Base-by-base conservation (phyloP, 352 stramenopile genomes). In the Peronosclerospora sorghi region DNA sequence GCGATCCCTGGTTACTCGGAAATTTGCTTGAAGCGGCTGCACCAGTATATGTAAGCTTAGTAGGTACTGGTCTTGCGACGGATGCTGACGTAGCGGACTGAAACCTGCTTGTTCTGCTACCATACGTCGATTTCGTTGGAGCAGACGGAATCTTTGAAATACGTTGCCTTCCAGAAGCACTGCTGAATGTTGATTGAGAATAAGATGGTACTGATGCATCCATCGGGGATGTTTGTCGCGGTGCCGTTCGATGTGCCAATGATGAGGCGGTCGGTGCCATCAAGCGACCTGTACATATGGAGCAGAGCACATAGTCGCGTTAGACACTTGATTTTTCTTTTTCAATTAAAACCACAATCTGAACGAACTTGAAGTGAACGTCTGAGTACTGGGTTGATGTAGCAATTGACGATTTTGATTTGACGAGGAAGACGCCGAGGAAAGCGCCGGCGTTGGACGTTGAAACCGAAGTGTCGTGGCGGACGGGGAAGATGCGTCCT, bases 261-360 rank as follows among this genome's bases (percentile, higher is more conserved):
- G 60, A 61, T 18, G 60, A 58, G 2, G 48, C 56, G 0, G 60
- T 70, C 5, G 60, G 41, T 19, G 49, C 35, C 45, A 57, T 54
- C 34, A 63, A 56, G 13, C 45, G 52, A 32, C 56, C 56, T 56
- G 34, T 15, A 17, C 23, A 52, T 15, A 20, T 18, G 15, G 2
- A 4, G 18, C 24, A 36, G 17, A 21, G 50, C 12, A 32, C n/a
- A 29, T 14, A 35, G 10, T 52, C 28, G 2, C 9, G 15, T n/a
- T 5, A 9, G 28, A 15, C 28, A 34, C 4, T 34, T 13, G 15
- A n/a, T 13, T 15, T 30, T 30, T 12, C 26, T 12, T 30, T 12
- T 30, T 12, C 4, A n/a, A 15, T 6, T 35, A 13, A n/a, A 20
- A 8, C 18, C 47, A 62, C 53, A 41, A 27, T 62, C 57, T 66